Percentiles rank a stretch among this genome's conserved stretches.
Conservation (phyloP, 2,329 filamentous ascomycete species). For the Claviceps fusiformis region DNA sequence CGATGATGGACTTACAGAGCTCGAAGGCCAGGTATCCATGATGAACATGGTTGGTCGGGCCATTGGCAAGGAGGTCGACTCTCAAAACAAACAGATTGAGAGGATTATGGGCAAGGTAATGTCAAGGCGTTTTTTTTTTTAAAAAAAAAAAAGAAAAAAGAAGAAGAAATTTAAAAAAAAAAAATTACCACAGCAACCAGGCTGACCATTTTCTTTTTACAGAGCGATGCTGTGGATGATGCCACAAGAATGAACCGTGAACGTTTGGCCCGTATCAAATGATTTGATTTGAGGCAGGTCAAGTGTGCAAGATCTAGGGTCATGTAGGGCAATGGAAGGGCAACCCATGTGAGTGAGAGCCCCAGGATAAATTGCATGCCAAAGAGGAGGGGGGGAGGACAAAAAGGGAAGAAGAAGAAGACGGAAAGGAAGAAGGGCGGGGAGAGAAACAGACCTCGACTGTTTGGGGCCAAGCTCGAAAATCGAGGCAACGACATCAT, state of each 20-base stretch:
- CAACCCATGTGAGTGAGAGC: no score
- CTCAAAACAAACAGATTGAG: conserved; percentile 63
- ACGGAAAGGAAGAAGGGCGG: no score
- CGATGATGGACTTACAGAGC: conserved; percentile 47
- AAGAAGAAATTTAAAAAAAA: no score
- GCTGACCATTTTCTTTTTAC: conserved; percentile 16
- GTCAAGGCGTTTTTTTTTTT: conserved; percentile 6
- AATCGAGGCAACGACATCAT: background rate
- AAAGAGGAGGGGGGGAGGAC: background rate
- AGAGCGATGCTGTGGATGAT: conserved; percentile 76
- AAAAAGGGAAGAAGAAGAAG: background rate
- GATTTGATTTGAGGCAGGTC: conserved; percentile 2
- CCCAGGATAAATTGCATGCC: background rate
- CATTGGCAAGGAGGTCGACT: conserved; percentile 61
- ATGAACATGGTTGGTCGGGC: conserved; percentile 62
- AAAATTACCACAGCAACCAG: background rate
- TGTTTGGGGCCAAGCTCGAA: background rate
- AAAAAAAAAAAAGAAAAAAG: no score
- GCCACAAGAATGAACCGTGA: conserved; percentile 67
- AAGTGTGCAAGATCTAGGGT: background rate
- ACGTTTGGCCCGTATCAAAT: conserved; percentile 49
- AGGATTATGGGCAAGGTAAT: conserved; percentile 64
- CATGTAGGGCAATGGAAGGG: background rate
- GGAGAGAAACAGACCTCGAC: background rate
- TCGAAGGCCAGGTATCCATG: conserved; percentile 54